Conservation (phyloP, 768 basidiomycete species). For the Amanita rimosa region DNA sequence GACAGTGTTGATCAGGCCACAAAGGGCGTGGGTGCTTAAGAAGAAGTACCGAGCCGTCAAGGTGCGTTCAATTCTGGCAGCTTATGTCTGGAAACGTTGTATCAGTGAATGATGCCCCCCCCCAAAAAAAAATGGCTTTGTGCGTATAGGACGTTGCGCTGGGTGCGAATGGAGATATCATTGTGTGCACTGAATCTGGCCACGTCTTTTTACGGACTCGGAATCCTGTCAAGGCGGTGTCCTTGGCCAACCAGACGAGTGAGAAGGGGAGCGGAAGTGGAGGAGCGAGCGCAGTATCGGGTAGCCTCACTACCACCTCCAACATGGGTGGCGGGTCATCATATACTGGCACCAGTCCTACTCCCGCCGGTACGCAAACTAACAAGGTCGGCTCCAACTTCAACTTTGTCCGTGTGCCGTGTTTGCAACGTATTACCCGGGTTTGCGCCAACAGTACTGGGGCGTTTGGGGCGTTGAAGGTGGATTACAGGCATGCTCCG, state of each 20-base stretch:
- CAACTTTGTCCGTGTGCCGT: constrained; percentile 39
- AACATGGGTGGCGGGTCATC: constrained; percentile 24
- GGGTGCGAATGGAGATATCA: constrained; percentile 77
- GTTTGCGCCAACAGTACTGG: constrained; percentile 85
- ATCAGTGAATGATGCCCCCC: neutral
- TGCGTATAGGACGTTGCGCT: constrained; percentile 72
- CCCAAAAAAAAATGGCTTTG: too few species aligned
- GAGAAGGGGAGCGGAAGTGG: neutral
- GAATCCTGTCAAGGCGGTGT: constrained; percentile 19
- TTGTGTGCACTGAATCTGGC: constrained; percentile 90
- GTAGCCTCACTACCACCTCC: constrained; percentile 7
- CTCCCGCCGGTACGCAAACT: constrained; percentile 65
- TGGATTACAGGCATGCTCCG: constrained; percentile 51
- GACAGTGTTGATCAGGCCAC: constrained; percentile 45
- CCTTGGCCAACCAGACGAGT: neutral
- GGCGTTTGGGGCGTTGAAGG: constrained; percentile 75
- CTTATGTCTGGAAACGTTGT: neutral
- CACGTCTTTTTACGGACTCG: constrained; percentile 84
- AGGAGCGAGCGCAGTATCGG: neutral
- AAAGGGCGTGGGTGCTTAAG: constrained; percentile 82
- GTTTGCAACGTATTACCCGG: constrained; percentile 73
- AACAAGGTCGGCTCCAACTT: constrained; percentile 5
- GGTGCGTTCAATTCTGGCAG: constrained; percentile 23
- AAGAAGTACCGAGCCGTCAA: constrained; percentile 80
- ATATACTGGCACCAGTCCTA: constrained; percentile 7